These are phyloP conservation scores for Agastache rugosa DNA, from an alignment of 257 asterid genomes.

Conservation along the genomic window DNA sequence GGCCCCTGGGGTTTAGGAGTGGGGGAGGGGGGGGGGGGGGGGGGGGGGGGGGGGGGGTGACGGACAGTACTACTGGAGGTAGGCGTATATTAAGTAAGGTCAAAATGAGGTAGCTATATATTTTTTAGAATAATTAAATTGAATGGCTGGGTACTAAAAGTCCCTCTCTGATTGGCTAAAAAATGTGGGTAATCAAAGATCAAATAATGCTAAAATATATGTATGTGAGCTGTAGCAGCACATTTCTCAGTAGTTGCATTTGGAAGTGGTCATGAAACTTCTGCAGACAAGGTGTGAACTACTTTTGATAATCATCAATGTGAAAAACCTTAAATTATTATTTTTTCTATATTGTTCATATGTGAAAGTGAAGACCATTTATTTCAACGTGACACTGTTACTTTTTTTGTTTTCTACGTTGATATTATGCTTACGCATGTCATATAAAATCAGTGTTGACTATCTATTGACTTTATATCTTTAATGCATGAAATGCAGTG, in stretches of 20 bases:
- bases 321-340: neutral
- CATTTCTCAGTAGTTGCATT: conserved; percentile 17
- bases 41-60: no score
- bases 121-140: neutral
- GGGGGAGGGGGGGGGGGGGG: no score
- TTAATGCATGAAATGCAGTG: neutral
- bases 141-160: neutral
- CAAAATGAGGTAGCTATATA: conserved; percentile 20
- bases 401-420: neutral
- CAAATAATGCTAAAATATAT: neutral
- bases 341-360: neutral
- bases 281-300: conserved; percentile 19
- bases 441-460: neutral
- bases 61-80: no score
- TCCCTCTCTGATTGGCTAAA: neutral
- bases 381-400: neutral
- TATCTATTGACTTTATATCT: neutral
- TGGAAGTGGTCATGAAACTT: conserved; percentile 5
- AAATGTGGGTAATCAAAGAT: neutral
- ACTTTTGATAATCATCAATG: neutral
- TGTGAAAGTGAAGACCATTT: neutral
- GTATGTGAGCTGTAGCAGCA: neutral
- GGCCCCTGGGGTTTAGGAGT: no score
- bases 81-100: neutral
- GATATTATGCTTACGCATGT: neutral